Evolutionary conservation across 2,329 filamentous ascomycete species (phyloP).

Genomic region (Fusarium sp.): DNA sequence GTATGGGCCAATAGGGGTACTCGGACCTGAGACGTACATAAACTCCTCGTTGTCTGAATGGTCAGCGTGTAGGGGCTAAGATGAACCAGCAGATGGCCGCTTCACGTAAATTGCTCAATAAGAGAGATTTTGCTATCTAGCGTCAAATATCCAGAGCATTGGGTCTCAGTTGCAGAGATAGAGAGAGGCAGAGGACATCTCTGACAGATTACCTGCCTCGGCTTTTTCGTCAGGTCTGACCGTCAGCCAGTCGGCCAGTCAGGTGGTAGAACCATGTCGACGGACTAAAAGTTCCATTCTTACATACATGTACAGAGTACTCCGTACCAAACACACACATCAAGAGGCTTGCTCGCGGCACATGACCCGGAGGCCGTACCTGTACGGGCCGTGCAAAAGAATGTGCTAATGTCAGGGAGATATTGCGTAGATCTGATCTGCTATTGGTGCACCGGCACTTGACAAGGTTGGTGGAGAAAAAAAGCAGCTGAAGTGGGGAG

Average conservation of each 20-base stretch:
- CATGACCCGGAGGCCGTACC: background rate
- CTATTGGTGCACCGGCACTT: conserved; percentile 25
- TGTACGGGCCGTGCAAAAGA: background rate
- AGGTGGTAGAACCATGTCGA: background rate
- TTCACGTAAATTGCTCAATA: background rate
- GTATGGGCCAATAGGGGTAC: background rate
- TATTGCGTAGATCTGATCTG: background rate
- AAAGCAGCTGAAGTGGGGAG: conserved; percentile 18
- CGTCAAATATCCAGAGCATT: background rate
- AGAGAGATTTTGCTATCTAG: background rate
- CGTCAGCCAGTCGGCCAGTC: background rate
- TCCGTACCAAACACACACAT: background rate
- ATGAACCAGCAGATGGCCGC: background rate
- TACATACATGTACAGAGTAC: too few relatives aligned
- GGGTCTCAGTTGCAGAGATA: background rate
- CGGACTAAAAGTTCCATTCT: background rate
- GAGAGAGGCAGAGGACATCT: background rate
- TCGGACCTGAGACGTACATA: background rate
- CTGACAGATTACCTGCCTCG: background rate
- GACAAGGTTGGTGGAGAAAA: background rate
- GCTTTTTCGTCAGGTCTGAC: background rate
- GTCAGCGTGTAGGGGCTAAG: background rate
- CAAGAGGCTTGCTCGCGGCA: background rate
- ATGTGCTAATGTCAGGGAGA: background rate
- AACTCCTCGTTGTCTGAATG: background rate